These are phyloP conservation scores for Xylaria palmicola DNA, from an alignment of 495 filamentous ascomycete genomes.

Conservation along the genomic window DNA sequence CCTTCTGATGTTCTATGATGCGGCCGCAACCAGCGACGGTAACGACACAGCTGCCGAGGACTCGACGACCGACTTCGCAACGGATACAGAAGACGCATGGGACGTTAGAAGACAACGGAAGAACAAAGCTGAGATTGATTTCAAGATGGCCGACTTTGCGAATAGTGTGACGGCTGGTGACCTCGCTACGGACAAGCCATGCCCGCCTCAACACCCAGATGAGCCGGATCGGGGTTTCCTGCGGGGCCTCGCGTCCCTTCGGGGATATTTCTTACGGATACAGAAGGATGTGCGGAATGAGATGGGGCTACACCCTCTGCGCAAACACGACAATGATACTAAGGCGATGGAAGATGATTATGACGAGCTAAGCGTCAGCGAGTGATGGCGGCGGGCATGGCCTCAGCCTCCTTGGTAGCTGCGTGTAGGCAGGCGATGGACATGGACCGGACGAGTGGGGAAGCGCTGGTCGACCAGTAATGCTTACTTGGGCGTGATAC, in stretches of 20 bases:
- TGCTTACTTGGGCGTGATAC: conserved; percentile 15
- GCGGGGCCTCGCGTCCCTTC: conserved; percentile 74
- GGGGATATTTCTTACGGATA: conserved; percentile 84
- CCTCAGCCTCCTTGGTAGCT: too few relatives aligned
- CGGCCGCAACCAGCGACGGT: conserved; percentile 53
- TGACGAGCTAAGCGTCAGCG: conserved; percentile 40
- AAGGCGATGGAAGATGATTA: conserved; percentile 34
- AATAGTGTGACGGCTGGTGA: conserved; percentile 94
- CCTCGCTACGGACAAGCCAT: conserved; percentile 58
- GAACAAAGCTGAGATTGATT: conserved; percentile 62
- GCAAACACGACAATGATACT: conserved; percentile 41
- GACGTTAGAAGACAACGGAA: conserved; percentile 32
- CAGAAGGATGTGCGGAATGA: conserved; percentile 73
- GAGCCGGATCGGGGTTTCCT: conserved; percentile 89
- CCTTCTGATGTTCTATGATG: conserved; percentile 91
- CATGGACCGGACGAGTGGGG: conserved; percentile 6
- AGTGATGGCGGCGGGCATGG: conserved; percentile 22
- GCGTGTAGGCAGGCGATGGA: too few relatives aligned
- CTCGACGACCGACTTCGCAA: conserved; percentile 47
- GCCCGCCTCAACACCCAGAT: conserved; percentile 76
- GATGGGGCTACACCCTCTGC: conserved; percentile 33
- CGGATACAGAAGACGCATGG: conserved; percentile 48
- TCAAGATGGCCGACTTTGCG: conserved; percentile 98
- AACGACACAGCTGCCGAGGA: conserved; percentile 50
- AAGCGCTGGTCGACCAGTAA: conserved; percentile 18